phyloP scores from a whole-genome alignment of 305 asterid genomes.

The Rubia peregrina region DNA sequence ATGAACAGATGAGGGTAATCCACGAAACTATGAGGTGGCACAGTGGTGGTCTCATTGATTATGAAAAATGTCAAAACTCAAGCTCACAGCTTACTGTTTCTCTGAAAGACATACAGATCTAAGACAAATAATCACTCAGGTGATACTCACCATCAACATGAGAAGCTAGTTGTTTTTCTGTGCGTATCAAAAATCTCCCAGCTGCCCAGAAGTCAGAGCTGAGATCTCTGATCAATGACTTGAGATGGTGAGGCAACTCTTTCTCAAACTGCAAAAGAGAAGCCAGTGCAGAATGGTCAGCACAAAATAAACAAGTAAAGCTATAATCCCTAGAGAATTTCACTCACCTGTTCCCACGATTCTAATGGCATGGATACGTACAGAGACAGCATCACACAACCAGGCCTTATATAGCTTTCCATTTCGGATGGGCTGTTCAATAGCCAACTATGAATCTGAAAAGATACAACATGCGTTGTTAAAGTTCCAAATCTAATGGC shows the following conservation, averaged over 20 bases:
- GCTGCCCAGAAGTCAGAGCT: conserved; percentile 65
- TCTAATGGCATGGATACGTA: conserved; percentile 63
- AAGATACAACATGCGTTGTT: conserved; percentile 4
- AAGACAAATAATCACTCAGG: neutral
- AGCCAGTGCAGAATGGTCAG: conserved; percentile 18
- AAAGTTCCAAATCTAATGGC: conserved; percentile 9
- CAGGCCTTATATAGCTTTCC: conserved; percentile 91
- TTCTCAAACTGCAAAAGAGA: conserved; percentile 56
- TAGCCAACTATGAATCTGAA: conserved; percentile 74
- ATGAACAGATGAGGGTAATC: neutral
- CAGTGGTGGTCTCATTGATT: neutral
- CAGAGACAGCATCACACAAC: conserved; percentile 65
- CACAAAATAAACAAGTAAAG: conserved; percentile 8
- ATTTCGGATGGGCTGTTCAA: conserved; percentile 75
- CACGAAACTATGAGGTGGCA: neutral
- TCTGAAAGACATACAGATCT: neutral
- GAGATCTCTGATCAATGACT: conserved; percentile 38
- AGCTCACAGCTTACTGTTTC: neutral
- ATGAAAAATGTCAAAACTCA: neutral
- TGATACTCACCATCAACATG: conserved; percentile 45
- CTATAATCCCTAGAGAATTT: conserved; percentile 13
- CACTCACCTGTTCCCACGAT: conserved; percentile 74
- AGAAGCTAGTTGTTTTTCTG: conserved; percentile 54
- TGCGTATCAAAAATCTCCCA: conserved; percentile 58
- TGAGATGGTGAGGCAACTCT: conserved; percentile 44